Conservation (phyloP, 1,284 basidiomycete species). For the Cutaneotrichosporon spelunceum region DNA sequence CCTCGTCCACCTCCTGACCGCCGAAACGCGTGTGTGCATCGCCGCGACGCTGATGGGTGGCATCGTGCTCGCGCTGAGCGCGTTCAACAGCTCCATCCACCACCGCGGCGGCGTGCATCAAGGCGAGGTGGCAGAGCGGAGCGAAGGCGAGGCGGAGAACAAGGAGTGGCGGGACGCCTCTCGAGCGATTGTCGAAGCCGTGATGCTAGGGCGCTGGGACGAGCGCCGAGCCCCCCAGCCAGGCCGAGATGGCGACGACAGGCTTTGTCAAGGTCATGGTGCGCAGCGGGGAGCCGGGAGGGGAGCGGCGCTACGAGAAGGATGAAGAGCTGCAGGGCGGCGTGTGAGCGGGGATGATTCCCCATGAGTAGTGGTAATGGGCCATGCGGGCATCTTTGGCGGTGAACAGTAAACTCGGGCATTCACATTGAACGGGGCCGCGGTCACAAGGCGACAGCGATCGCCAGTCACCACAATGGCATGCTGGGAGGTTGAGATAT, state of each 20-base stretch:
- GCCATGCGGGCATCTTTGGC: no score
- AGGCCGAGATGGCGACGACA: slow-evolving; percentile 31
- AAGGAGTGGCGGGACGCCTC: slow-evolving; percentile 11
- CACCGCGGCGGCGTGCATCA: slow-evolving; percentile 40
- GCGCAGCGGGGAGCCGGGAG: slow-evolving; percentile 28
- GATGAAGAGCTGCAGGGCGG: slow-evolving; percentile 21
- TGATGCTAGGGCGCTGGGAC: slow-evolving; percentile 32
- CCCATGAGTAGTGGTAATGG: slow-evolving; percentile 8
- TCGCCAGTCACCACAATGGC: no score
- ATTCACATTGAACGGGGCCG: no score
- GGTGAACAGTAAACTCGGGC: no score
- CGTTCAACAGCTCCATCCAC: slow-evolving; percentile 34
- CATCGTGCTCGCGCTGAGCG: slow-evolving; percentile 34
- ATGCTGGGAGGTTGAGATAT: no score
- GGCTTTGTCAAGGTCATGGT: slow-evolving; percentile 33
- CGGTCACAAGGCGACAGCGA: no score
- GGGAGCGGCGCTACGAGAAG: slow-evolving; percentile 28
- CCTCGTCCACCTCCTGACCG: slow-evolving; percentile 29
- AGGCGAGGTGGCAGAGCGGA: slow-evolving; percentile 30
- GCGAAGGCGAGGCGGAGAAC: slow-evolving; percentile 2
- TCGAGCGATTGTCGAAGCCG: slow-evolving; percentile 24
- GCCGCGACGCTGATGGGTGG: slow-evolving; percentile 39
- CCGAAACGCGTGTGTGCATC: slow-evolving; percentile 33
- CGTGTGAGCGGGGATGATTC: slow-evolving; percentile 36
- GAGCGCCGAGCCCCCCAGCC: slow-evolving; percentile 26